A percentile compares a stretch with the other conserved stretches of the same genome.
These are phyloP conservation scores for Diaporthe sp. DNA, from an alignment of 2,329 filamentous ascomycete species.

Conservation along the genomic window DNA sequence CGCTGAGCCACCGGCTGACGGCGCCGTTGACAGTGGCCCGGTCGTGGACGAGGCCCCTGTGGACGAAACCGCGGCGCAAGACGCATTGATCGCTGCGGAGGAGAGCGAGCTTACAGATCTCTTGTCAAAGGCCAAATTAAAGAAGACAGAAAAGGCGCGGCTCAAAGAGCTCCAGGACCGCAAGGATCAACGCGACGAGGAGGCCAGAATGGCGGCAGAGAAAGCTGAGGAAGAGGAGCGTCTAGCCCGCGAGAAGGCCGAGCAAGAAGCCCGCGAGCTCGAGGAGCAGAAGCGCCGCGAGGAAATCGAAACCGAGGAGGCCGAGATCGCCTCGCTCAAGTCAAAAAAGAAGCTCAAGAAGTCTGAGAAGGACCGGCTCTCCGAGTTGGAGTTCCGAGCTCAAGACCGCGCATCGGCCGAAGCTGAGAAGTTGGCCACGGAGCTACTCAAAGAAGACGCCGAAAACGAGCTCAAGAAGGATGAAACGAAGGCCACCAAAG, in stretches of 20 bases:
- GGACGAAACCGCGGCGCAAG: slow-evolving; percentile 34
- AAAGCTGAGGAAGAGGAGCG: slow-evolving; percentile 33
- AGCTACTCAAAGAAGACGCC: slow-evolving; percentile 47
- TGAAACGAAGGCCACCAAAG: background rate
- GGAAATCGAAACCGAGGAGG: slow-evolving; percentile 38
- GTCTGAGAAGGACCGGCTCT: slow-evolving; percentile 35
- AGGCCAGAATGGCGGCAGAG: slow-evolving; percentile 27
- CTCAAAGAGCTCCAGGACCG: slow-evolving; percentile 39
- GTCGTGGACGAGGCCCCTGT: slow-evolving; percentile 7
- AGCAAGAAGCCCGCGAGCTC: slow-evolving; percentile 36
- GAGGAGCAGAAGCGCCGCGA: slow-evolving; percentile 35
- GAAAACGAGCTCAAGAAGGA: slow-evolving; percentile 37
- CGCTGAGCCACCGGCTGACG: background rate
- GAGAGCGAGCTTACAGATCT: slow-evolving; percentile 38
- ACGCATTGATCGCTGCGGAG: slow-evolving; percentile 37
- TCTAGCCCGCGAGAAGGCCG: slow-evolving; percentile 26
- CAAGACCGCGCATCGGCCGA: slow-evolving; percentile 34
- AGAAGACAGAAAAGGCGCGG: slow-evolving; percentile 33
- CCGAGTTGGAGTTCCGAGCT: slow-evolving; percentile 36
- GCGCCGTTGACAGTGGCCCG: background rate
- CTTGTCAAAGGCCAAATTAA: slow-evolving; percentile 26
- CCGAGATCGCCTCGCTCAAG: slow-evolving; percentile 35
- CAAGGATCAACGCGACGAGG: slow-evolving; percentile 37
- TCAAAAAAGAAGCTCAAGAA: slow-evolving; percentile 37
- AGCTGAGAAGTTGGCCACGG: slow-evolving; percentile 32